A percentile compares a stretch with the other conserved stretches of the same genome.
phyloP scores from a whole-genome alignment of 1,284 basidiomycete species.

The Trametes pubescens region DNA sequence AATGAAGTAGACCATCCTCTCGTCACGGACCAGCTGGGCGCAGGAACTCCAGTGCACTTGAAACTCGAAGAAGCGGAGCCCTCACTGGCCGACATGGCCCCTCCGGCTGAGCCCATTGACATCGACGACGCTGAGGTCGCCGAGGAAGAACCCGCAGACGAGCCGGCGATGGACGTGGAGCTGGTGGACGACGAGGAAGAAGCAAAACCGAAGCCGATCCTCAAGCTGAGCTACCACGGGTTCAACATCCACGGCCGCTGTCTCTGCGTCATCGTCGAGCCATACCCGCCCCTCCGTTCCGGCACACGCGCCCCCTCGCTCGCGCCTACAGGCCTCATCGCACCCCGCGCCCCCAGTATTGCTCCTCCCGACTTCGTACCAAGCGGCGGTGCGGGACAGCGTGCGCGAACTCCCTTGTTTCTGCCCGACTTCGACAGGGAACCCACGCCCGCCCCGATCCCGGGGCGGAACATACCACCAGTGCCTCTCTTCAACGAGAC shows the following conservation, averaged over 20 bases:
- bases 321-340: slow-evolving; percentile 37
- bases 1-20: slow-evolving; percentile 25
- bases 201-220: slow-evolving; percentile 72
- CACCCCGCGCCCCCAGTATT: slow-evolving; percentile 45
- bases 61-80: slow-evolving; percentile 37
- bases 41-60: slow-evolving; percentile 13
- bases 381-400: slow-evolving; percentile 34
- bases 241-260: slow-evolving; percentile 74
- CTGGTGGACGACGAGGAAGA: slow-evolving; percentile 61
- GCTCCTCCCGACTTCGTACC: slow-evolving; percentile 44
- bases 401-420: slow-evolving; percentile 68
- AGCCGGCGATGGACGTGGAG: slow-evolving; percentile 34
- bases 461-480: slow-evolving; percentile 45
- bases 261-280: slow-evolving; percentile 81
- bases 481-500: slow-evolving; percentile 55
- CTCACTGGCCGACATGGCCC: slow-evolving; percentile 15
- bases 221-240: slow-evolving; percentile 71
- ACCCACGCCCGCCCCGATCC: slow-evolving; percentile 48
- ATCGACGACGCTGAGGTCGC: slow-evolving; percentile 7
- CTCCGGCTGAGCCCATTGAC: not conserved
- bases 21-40: slow-evolving; percentile 28
- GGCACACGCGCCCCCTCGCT: slow-evolving; percentile 48
- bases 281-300: slow-evolving; percentile 65
- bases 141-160: not conserved
- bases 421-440: slow-evolving; percentile 64